Base-by-base conservation (phyloP, 768 basidiomycete genomes). In the Leucocoprinus birnbaumii region DNA sequence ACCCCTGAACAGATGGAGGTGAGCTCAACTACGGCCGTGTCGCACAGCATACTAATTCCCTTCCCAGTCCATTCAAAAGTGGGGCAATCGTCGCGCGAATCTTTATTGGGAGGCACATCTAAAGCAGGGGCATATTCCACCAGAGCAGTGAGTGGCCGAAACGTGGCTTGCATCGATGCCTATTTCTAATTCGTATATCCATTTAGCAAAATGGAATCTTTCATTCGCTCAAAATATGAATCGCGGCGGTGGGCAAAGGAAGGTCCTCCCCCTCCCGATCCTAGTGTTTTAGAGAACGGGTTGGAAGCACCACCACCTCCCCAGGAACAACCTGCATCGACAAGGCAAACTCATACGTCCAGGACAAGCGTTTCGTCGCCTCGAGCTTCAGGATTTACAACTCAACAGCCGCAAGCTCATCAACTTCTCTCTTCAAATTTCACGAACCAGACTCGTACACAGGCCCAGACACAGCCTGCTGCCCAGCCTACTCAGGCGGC, bases 1-100 rank as follows among this genome's bases (percentile, higher is more conserved):
- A 96, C 93, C 7, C 92, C 93, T 2, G 94, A 98, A 59, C 96
- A 99, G 73, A 95, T 99, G 89, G 85, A 87, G 73, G 94, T 94
- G 62, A 58, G 80, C 24, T 55, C 21, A 45, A 18, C 18, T 44
- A 19, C 13, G 16, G 11, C 1, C 37, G 7, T 19, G 26, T 25
- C 24, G 25, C 45, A 21, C 42, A 35, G 26, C 16, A 14, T 40
- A 24, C 14, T 43, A 14, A 49, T n/a, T 44, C 21, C 19, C 18
- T 6, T 48, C 11, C 3, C 38, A 89, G 87, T 84, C 85, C 1
- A 86, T 98, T 50, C 86, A 91, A 68, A 91, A 88, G 68, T 99
- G 96, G 96, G 96, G 96, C 0, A 99, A 99, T 67, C 78, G 76
- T 48, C 85, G 86, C 7, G 96, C 94, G 7, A 99, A 99, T 71